Conservation (phyloP, 441 rosid species). For the Melastoma candidum region DNA sequence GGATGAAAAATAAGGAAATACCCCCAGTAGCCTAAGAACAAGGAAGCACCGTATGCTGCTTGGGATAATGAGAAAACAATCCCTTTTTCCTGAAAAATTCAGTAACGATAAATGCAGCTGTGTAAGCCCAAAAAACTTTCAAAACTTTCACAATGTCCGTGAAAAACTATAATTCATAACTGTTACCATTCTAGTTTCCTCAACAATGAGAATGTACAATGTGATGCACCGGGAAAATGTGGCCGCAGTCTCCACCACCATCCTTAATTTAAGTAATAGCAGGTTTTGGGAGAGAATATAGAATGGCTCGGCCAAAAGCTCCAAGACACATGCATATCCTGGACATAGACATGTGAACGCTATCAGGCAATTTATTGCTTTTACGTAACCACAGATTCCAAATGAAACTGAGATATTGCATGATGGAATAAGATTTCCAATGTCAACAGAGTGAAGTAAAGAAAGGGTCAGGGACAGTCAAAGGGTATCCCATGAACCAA, state of each 20-base stretch:
- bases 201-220: constrained; percentile 59
- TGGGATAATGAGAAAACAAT: constrained; percentile 13
- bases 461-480: too few species aligned
- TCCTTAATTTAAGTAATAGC: constrained; percentile 54
- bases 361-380: too few species aligned
- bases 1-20: constrained; percentile 48
- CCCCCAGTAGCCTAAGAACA: constrained; percentile 80
- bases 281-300: constrained; percentile 84
- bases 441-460: too few species aligned
- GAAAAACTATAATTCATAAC: constrained; percentile 3
- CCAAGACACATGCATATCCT: constrained; percentile 22
- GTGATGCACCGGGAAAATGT: constrained; percentile 66
- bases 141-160: not conserved
- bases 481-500: not conserved
- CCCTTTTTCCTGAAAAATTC: constrained; percentile 40
- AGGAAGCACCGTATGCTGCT: constrained; percentile 69
- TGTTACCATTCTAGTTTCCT: constrained; percentile 52
- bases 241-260: constrained; percentile 76
- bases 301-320: constrained; percentile 27
- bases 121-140: not conserved
- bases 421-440: too few species aligned
- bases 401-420: too few species aligned
- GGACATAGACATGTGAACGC: constrained; percentile 6
- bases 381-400: too few species aligned
- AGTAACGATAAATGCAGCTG: not conserved